These are phyloP conservation scores for Leptomonas seymouri DNA, from an alignment of 208 protist genomes.

Conservation along the genomic window DNA sequence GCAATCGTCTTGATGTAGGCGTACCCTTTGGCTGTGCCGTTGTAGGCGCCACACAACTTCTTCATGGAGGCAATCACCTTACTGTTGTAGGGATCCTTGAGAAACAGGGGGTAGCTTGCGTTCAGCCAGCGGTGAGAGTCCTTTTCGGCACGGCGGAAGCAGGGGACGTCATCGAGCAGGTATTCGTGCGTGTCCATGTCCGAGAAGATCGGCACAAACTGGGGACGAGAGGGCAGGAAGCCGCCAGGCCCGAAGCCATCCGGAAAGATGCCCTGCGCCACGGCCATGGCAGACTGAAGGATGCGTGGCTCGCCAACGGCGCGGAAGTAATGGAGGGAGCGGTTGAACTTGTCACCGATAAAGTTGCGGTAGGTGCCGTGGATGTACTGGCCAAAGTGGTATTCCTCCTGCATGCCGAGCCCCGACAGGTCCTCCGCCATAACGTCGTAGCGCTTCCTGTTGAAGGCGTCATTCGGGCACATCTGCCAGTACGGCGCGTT, in stretches of 20 bases:
- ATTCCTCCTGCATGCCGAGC: constrained; percentile 85
- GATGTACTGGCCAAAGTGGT: constrained; percentile 69
- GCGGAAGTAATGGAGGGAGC: constrained; percentile 76
- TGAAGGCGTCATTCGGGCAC: constrained; percentile 68
- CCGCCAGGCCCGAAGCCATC: constrained; percentile 77
- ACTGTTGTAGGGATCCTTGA: constrained; percentile 44
- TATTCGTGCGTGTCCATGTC: constrained; percentile 91
- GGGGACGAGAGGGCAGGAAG: constrained; percentile 68
- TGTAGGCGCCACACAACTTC: constrained; percentile 58
- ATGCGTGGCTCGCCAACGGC: constrained; percentile 87
- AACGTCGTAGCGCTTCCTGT: constrained; percentile 58
- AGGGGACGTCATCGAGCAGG: constrained; percentile 84
- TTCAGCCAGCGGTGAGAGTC: constrained; percentile 76
- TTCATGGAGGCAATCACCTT: constrained; percentile 49
- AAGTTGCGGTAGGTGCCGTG: constrained; percentile 60
- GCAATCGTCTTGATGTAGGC: constrained; percentile 78
- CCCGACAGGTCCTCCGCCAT: constrained; percentile 70
- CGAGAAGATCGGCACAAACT: constrained; percentile 85
- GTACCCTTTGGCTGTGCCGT: constrained; percentile 32
- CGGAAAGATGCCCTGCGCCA: constrained; percentile 78
- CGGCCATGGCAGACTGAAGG: constrained; percentile 79
- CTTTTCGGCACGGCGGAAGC: constrained; percentile 74
- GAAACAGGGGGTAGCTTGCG: constrained; percentile 41
- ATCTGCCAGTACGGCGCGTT: constrained; percentile 79
- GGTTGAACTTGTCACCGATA: constrained; percentile 74